Evolutionary conservation across 2,329 filamentous ascomycete genomes (phyloP).

Genomic region (Pezicula radicicola): DNA sequence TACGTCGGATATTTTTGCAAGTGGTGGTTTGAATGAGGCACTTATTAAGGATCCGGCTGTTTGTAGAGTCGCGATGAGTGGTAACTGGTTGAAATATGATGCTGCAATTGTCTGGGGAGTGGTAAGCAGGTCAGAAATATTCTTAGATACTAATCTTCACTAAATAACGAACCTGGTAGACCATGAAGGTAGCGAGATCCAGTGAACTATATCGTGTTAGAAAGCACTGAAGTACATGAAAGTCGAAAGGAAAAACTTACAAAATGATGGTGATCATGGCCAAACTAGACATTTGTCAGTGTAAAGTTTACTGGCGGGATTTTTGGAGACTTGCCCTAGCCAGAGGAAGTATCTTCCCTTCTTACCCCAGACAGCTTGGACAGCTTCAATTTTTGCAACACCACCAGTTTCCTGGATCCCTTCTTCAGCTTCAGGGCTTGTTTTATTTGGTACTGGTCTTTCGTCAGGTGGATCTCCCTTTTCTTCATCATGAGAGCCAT

Average conservation of each 20-base stretch:
- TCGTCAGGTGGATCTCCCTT: too few relatives aligned
- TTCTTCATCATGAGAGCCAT: too few relatives aligned
- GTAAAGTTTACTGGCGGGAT: background rate
- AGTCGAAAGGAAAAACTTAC: too few relatives aligned
- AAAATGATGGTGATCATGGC: background rate
- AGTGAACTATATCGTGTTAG: too few relatives aligned
- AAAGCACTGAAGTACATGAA: too few relatives aligned
- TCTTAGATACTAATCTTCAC: too few relatives aligned
- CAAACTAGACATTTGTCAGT: background rate
- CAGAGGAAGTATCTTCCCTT: background rate
- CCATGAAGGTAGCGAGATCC: too few relatives aligned
- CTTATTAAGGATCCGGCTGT: background rate
- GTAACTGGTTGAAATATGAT: background rate
- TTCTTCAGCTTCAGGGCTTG: too few relatives aligned
- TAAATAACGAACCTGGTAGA: too few relatives aligned
- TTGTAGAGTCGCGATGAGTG: background rate
- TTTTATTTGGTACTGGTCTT: too few relatives aligned
- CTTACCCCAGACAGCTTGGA: background rate
- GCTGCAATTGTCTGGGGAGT: background rate
- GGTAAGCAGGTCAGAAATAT: too few relatives aligned
- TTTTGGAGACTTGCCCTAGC: background rate
- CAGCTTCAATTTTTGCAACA: background rate
- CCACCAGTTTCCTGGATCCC: background rate
- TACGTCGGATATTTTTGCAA: background rate
- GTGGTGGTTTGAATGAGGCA: background rate